Percentiles rank a stretch among this genome's conserved stretches.
phyloP scores from a whole-genome alignment of 2,329 filamentous ascomycete species.

The Dendryphion nanum region DNA sequence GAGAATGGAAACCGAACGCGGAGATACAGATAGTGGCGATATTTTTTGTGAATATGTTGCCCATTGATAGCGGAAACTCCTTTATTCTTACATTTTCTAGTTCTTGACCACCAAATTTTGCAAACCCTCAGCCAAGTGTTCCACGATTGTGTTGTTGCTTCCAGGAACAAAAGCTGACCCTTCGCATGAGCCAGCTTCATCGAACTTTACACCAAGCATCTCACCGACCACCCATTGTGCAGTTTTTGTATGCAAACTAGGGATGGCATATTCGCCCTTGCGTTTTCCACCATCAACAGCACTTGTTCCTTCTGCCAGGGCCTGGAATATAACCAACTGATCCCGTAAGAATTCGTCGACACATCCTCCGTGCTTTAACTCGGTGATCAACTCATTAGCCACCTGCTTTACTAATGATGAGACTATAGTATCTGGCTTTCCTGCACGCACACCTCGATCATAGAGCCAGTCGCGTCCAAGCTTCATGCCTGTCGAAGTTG shows the following conservation, averaged over 20 bases:
- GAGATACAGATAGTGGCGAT: no score
- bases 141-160: no score
- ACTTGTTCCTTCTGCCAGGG: slow-evolving; percentile 48
- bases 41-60: no score
- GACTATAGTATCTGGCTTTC: slow-evolving; percentile 24
- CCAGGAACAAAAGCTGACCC: slow-evolving; percentile 29
- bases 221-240: slow-evolving; percentile 45
- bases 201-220: slow-evolving; percentile 41
- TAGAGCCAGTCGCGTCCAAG: slow-evolving; percentile 55
- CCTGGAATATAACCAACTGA: slow-evolving; percentile 60
- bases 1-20: no score
- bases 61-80: no score
- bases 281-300: slow-evolving; percentile 22
- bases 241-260: slow-evolving; percentile 47
- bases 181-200: slow-evolving; percentile 34
- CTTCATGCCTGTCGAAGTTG: slow-evolving; percentile 46
- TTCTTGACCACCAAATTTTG: no score
- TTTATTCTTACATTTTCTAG: no score
- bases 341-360: slow-evolving; percentile 58
- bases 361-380: slow-evolving; percentile 48
- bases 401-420: slow-evolving; percentile 45
- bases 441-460: slow-evolving; percentile 25
- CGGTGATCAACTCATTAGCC: slow-evolving; percentile 39
- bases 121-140: no score
- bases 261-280: slow-evolving; percentile 20